Evolutionary conservation across 2,329 filamentous ascomycete species (phyloP).

Genomic region (Penicillium nordicum): DNA sequence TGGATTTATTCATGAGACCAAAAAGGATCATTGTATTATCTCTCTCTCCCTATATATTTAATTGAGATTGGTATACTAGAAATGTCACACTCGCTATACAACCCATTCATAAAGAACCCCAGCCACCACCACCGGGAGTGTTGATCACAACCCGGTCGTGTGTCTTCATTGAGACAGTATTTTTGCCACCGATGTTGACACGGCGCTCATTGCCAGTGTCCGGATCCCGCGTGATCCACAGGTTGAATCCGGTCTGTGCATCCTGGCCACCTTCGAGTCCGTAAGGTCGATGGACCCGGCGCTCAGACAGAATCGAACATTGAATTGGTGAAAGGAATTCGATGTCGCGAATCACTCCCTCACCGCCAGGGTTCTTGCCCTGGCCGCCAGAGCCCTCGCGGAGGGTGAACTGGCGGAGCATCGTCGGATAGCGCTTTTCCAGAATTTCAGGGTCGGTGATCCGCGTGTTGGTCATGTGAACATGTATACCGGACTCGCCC

Average conservation of each 20-base stretch:
- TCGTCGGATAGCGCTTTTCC: slow-evolving; percentile 73
- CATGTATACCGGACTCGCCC: slow-evolving; percentile 73
- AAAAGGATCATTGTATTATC: not conserved
- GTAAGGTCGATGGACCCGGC: slow-evolving; percentile 73
- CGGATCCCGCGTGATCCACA: slow-evolving; percentile 76
- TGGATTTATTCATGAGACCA: not conserved
- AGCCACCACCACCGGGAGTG: slow-evolving; percentile 53
- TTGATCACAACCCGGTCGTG: slow-evolving; percentile 61
- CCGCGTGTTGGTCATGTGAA: slow-evolving; percentile 84
- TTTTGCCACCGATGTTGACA: slow-evolving; percentile 62
- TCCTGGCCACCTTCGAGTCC: slow-evolving; percentile 80
- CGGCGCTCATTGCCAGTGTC: slow-evolving; percentile 51
- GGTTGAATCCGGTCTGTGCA: slow-evolving; percentile 73
- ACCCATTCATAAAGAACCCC: slow-evolving; percentile 22
- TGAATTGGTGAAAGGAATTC: slow-evolving; percentile 80
- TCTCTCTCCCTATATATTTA: not conserved
- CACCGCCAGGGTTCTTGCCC: slow-evolving; percentile 67
- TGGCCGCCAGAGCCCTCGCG: slow-evolving; percentile 62
- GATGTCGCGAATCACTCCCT: slow-evolving; percentile 76
- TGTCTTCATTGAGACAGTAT: slow-evolving; percentile 57
- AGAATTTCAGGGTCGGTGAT: slow-evolving; percentile 83
- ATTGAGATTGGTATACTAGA: not conserved
- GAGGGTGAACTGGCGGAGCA: slow-evolving; percentile 69
- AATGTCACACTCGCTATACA: not conserved
- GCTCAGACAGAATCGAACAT: slow-evolving; percentile 73